A percentile compares a stretch with the other conserved stretches of the same genome.
phyloP scores from a whole-genome alignment of 306 rosid genomes.

The Rosa multiflora region DNA sequence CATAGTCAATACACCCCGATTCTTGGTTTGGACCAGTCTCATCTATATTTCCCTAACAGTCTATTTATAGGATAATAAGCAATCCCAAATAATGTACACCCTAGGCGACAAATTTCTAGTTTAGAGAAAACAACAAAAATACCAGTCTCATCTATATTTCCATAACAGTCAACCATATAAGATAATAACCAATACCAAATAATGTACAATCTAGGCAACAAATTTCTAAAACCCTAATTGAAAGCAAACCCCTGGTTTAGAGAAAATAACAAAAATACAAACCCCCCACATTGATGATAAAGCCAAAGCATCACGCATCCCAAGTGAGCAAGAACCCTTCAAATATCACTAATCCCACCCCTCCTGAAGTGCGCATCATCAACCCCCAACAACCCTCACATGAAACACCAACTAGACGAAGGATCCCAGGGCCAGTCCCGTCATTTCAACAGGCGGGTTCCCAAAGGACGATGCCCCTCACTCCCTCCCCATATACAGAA shows the following conservation, averaged over 20 bases:
- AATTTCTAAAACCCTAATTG: neutral
- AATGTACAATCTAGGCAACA: neutral
- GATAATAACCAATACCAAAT: neutral
- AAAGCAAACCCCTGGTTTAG: neutral
- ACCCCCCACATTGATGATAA: neutral
- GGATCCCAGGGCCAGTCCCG: neutral
- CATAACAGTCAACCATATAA: neutral
- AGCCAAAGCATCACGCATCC: slow-evolving; percentile 14
- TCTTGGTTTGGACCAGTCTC: neutral
- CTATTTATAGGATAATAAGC: neutral
- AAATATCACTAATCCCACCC: slow-evolving; percentile 3
- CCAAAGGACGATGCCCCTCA: neutral
- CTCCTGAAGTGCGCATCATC: neutral
- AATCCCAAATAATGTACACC: neutral
- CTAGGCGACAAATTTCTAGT: neutral
- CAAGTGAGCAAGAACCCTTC: neutral
- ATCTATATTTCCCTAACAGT: neutral
- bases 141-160: neutral
- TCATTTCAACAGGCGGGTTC: neutral
- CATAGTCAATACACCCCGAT: neutral
- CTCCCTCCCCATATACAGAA: neutral
- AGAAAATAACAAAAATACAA: neutral
- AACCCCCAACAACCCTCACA: slow-evolving; percentile 25
- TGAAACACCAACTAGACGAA: neutral
- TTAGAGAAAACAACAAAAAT: neutral